These are phyloP conservation scores for Talaromyces sp. DNA, from an alignment of 2,329 filamentous ascomycete genomes.

Conservation along the genomic window DNA sequence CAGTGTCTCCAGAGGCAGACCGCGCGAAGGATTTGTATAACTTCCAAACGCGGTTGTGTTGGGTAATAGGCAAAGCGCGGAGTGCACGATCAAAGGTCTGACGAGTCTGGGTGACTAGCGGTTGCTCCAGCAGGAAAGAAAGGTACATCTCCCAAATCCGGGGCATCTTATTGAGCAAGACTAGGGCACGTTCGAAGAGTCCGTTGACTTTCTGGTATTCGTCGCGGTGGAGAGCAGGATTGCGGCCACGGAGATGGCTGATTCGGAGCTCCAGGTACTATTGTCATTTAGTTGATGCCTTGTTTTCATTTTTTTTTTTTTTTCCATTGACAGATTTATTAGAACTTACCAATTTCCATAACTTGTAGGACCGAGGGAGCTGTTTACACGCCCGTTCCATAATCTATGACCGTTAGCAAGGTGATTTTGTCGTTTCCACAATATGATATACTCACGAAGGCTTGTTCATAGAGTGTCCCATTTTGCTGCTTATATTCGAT, in stretches of 20 bases:
- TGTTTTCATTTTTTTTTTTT: too few species aligned
- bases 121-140: conserved; percentile 81
- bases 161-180: conserved; percentile 98
- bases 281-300: conserved; percentile 9
- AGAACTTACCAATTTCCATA: conserved; percentile 80
- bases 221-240: conserved; percentile 69
- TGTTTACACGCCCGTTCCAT: conserved; percentile 88
- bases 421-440: background rate
- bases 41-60: conserved; percentile 93
- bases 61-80: conserved; percentile 84
- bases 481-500: conserved; percentile 85
- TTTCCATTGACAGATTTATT: background rate
- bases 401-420: conserved; percentile 37
- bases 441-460: conserved; percentile 50
- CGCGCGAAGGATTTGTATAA: conserved; percentile 87
- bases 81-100: conserved; percentile 88
- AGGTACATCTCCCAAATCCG: conserved; percentile 98
- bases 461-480: conserved; percentile 79
- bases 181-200: conserved; percentile 85
- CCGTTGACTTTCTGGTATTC: conserved; percentile 94
- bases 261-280: conserved; percentile 82
- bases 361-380: conserved; percentile 90
- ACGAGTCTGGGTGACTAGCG: conserved; percentile 80
- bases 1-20: conserved; percentile 82
- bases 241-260: conserved; percentile 75